Evolutionary conservation across 345 rosid genomes (phyloP), one percentile per base, ranked within the genome.

Genomic region (Gossypium mustelinum): DNA sequence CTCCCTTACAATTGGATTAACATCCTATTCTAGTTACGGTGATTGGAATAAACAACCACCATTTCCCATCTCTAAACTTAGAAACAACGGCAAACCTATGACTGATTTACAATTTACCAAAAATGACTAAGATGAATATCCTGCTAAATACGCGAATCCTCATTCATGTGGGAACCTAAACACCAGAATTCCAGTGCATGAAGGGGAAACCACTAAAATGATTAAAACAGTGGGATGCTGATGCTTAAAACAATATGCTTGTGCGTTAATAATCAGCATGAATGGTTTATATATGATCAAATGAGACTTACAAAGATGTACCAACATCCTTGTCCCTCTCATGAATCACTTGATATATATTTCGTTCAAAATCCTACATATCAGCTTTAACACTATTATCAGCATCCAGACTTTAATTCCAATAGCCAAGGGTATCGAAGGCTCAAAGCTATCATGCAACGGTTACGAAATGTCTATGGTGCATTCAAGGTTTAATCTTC

Each of bases 371-470:
- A 63, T 63, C 7, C 3, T 34, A 34, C 7, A 34, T 64, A 64
- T 9, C 8, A 41, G 50, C 68, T 29, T 61, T 16, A 64, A 41
- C 25, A n/a, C 24, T 14, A 41, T 18, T 2, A 41, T 11, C 27
- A 41, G 13, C 25, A 41, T 64, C 24, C 50, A 41, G 18, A 64
- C 69, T 64, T 34, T 20, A 47, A 45, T 45, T 45, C 39, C 39
- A 20, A 67, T 7, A 12, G 14, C 7, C 34, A 22, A 67, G 2
- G 29, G 11, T 20, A 25, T 44, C 11, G 47, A 47, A 45, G n/a
- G 71, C 12, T 67, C n/a, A 47, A 45, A 67, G 39, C 39, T 68
- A 68, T 47, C 56, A 66, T 66, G 54, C 56, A 67, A 45, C 43
- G 18, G 10, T 43, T 43, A n/a, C 4, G 51, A 65, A 43, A 63